phyloP scores from a whole-genome alignment of 1,284 basidiomycete genomes.

The Sparassis latifolia region DNA sequence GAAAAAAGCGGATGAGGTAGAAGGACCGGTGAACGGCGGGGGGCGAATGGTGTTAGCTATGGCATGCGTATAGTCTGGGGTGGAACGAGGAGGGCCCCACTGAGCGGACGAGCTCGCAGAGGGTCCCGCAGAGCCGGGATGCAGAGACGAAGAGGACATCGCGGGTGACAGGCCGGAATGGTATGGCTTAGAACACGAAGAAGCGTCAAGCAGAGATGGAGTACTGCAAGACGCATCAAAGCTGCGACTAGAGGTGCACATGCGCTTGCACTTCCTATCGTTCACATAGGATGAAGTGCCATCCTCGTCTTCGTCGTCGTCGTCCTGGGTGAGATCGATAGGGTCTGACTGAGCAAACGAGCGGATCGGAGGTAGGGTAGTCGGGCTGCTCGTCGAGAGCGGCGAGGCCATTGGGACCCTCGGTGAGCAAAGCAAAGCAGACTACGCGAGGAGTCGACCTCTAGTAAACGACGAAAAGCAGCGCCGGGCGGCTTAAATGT shows the following conservation, averaged over 20 bases:
- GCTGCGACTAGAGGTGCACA: slow-evolving; percentile 15
- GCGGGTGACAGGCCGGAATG: slow-evolving; percentile 25
- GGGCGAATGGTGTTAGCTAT: slow-evolving; percentile 14
- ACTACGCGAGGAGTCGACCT: too few species aligned
- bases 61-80: slow-evolving; percentile 7
- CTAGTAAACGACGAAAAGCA: too few species aligned
- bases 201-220: slow-evolving; percentile 3
- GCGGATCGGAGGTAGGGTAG: slow-evolving; percentile 6
- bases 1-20: slow-evolving; percentile 27
- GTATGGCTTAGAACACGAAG: slow-evolving; percentile 11
- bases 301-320: slow-evolving; percentile 22
- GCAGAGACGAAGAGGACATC: slow-evolving; percentile 23
- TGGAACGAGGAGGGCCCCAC: slow-evolving; percentile 5
- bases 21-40: slow-evolving; percentile 21
- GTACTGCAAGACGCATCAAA: slow-evolving; percentile 19
- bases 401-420: too few species aligned
- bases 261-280: slow-evolving; percentile 22
- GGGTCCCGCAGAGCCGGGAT: slow-evolving; percentile 5
- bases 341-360: slow-evolving; percentile 21
- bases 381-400: not conserved
- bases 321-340: slow-evolving; percentile 29
- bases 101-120: not conserved
- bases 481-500: too few species aligned
- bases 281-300: slow-evolving; percentile 2
- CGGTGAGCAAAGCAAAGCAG: too few species aligned